Conservation (phyloP, 78 protist species). For the Dictyostelium intermedium region DNA sequence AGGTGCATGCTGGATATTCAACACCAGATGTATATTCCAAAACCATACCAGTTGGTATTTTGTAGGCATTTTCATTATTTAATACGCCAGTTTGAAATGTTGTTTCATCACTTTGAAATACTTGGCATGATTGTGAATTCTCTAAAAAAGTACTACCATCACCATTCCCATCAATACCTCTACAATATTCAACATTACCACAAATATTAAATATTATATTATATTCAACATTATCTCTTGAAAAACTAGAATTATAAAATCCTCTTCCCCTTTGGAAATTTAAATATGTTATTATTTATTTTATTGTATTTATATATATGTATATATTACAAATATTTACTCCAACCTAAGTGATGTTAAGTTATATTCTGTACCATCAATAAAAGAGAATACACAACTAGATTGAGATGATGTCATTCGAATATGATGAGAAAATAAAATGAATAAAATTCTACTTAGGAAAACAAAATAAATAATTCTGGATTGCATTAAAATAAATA, state of each 20-base stretch:
- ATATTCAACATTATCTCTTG: background rate
- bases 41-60: background rate
- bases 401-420: background rate
- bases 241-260: background rate
- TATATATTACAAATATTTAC: background rate
- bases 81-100: background rate
- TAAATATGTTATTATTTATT: background rate
- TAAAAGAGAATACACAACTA: background rate
- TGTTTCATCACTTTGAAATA: background rate
- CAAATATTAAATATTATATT: slow-evolving; percentile 7
- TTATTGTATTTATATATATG: too few species aligned
- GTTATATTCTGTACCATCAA: background rate
- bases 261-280: background rate
- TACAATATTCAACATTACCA: background rate
- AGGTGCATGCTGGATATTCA: background rate
- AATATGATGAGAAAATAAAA: background rate
- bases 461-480: background rate
- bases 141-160: background rate
- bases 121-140: background rate
- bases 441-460: background rate
- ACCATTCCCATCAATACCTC: background rate
- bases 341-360: background rate
- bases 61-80: background rate
- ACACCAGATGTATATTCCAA: background rate
- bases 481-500: background rate